Conservation (phyloP, 176 grass and related monocot species). For the Hordeum marinum region DNA sequence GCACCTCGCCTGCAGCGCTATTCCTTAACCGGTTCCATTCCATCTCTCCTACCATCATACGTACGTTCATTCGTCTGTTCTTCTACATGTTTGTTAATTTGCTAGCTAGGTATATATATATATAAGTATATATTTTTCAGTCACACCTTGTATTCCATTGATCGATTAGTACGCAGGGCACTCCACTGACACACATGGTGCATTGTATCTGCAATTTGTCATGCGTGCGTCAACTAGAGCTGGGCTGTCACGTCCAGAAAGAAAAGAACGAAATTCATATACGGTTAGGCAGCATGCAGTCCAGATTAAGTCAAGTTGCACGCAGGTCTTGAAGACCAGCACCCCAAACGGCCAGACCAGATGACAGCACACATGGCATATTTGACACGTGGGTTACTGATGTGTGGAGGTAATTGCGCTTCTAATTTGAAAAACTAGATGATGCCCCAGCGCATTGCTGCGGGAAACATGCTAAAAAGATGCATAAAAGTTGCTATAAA, state of each 20-base stretch:
- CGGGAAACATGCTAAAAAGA: too few species aligned
- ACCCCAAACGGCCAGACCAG: too few species aligned
- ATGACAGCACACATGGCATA: too few species aligned
- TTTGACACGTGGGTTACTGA: too few species aligned
- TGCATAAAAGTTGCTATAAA: too few species aligned
- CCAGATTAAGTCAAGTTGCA: neutral
- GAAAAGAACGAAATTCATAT: neutral
- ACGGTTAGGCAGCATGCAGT: neutral
- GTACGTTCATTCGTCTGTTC: neutral
- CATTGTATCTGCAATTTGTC: neutral
- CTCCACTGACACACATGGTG: neutral
- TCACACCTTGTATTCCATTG: neutral
- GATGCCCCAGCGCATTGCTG: too few species aligned
- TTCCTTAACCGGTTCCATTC: neutral
- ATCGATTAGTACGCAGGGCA: neutral
- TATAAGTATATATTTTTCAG: neutral
- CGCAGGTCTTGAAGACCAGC: too few species aligned
- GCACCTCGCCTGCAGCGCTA: neutral
- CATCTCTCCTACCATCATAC: neutral
- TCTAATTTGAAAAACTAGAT: too few species aligned
- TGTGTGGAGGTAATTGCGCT: too few species aligned
- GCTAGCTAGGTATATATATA: neutral
- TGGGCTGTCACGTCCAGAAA: neutral
- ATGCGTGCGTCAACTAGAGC: neutral
- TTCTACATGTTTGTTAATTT: neutral